Base-by-base conservation (phyloP, 1,284 basidiomycete genomes). In the Ustilago nuda region DNA sequence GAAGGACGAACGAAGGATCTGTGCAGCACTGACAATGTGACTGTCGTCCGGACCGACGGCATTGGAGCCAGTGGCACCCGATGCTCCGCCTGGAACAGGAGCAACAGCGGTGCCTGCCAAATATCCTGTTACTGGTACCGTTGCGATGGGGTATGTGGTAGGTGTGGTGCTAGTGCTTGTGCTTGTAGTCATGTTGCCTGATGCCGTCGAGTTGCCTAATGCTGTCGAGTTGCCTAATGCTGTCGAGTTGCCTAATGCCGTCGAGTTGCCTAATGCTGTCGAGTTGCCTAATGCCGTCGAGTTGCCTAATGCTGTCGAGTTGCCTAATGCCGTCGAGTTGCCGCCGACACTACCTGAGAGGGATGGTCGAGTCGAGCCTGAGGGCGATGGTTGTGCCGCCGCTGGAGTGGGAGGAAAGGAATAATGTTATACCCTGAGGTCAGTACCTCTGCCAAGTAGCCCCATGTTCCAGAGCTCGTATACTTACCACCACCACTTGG, bases 91-190 rank as follows among this genome's bases (percentile, higher is more conserved):
- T 7, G 76, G 76, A 35, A 51, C 76, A 6, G 76, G 76, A 23
- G 72, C 76, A 17, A 45, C 43, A 7, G 67, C 76, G 2, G 72
- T 75, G 33, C 76, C 76, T 55, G 76, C 72, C 55, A 78, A 46
- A 27, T 70, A 67, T 13, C 72, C 76, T 0, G 72, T 72, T 17
- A 60, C 55, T 15, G 72, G 68, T 1, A 72, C 76, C 17, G 56
- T 56, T 2, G 76, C 76, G 61, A 74, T 66, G 27, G 76, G 76
- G 65, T 60, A 78, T 3, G 72, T 78, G 46, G 72, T 61, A 8
- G 72, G 72, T 1, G 76, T 78, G 17, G 65, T 68, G 61, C 65
- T 78, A 13, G 65, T 68, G 61, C 65, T 72, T 37, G 72, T 66
- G 19, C 66, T 50, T 4, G 71, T 62, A n/a, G 59, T 66, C 23